Evolutionary conservation across 1,284 basidiomycete genomes (phyloP).

Genomic region (Leccinum fuscescens): DNA sequence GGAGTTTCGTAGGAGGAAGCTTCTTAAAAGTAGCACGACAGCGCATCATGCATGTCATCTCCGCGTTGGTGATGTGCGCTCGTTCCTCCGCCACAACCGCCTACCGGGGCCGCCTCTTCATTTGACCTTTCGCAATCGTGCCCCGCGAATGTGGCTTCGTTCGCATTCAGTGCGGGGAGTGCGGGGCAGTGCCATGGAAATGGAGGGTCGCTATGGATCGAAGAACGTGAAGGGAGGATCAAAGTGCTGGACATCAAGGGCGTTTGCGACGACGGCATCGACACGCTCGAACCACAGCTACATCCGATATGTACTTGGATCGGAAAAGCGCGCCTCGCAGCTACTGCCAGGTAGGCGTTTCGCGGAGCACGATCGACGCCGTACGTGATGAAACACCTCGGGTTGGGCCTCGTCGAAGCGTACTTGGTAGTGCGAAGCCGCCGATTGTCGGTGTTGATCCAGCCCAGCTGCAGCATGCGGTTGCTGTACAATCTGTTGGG

Average conservation of each 20-base stretch:
- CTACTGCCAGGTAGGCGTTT: not conserved
- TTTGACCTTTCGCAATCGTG: not conserved
- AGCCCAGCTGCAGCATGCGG: not conserved
- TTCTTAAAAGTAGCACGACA: constrained; percentile 35
- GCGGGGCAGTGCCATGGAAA: not conserved
- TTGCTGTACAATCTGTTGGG: not conserved
- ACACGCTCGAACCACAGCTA: not conserved
- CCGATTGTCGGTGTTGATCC: not conserved
- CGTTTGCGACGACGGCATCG: not conserved
- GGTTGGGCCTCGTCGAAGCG: not conserved
- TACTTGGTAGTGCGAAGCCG: not conserved
- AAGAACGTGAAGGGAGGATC: not conserved
- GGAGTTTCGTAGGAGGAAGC: constrained; percentile 21
- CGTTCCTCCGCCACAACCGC: not conserved
- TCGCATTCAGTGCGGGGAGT: not conserved
- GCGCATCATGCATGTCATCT: constrained; percentile 3
- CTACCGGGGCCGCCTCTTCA: not conserved
- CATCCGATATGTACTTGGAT: not conserved
- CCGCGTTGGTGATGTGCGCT: not conserved
- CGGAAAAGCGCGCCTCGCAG: not conserved
- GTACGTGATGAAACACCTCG: not conserved
- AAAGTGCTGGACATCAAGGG: too few relatives aligned
- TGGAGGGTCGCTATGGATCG: not conserved
- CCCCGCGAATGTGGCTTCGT: not conserved
- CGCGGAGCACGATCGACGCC: not conserved